Evolutionary conservation across 208 protist species (phyloP).

Genomic region (Borovskyia barvae): DNA sequence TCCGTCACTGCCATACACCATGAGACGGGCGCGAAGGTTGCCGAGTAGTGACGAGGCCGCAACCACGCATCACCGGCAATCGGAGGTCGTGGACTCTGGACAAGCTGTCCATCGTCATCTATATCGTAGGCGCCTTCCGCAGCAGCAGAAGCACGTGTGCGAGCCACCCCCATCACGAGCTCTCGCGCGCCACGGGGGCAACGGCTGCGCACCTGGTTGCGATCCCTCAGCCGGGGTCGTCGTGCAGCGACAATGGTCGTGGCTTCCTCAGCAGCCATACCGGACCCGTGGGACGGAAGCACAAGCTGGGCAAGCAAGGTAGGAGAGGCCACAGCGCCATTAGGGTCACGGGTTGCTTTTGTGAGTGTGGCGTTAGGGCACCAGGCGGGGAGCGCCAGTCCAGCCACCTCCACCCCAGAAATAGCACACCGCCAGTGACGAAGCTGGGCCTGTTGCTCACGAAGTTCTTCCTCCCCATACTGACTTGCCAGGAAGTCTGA

Average conservation of each 20-base stretch:
- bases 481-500: conserved; percentile 10
- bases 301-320: conserved; percentile 7
- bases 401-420: conserved; percentile 14
- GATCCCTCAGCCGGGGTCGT: no score
- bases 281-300: no score
- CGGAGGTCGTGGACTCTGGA: no score
- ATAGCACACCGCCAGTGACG: conserved; percentile 21
- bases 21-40: conserved; percentile 3
- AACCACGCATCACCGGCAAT: no score
- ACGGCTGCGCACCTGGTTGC: no score
- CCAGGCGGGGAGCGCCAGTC: conserved; percentile 18
- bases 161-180: conserved; percentile 4
- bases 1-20: conserved; percentile 7
- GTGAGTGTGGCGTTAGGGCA: background rate
- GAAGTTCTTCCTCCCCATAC: background rate
- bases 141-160: no score
- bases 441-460: conserved; percentile 7
- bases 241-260: no score
- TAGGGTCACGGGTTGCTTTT: no score
- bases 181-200: background rate
- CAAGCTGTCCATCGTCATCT: no score
- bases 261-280: no score
- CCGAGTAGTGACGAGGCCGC: conserved; percentile 1
- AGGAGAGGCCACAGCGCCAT: no score
- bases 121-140: no score